Evolutionary conservation across 768 basidiomycete species (phyloP), one percentile per base, ranked within the genome.

Genomic region (Suillus weaverae): DNA sequence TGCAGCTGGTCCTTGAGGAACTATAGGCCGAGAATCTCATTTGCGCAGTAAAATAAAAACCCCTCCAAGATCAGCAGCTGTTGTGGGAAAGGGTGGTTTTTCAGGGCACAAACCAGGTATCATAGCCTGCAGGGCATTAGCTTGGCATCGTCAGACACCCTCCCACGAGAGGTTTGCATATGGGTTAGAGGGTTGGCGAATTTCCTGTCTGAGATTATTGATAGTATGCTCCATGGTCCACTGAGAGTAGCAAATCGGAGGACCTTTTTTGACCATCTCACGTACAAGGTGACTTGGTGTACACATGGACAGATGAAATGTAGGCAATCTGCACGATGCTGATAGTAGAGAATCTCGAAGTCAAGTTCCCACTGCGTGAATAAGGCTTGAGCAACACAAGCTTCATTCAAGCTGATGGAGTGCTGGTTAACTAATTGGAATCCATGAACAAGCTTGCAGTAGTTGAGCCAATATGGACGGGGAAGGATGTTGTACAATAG

Each of bases 191-290:
- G 26, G 26, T 44, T 73, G 72, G 8, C 62, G 33, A 14, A 74
- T 69, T 43, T 75, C 71, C 50, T 62, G 38, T 4, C 74, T 74
- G 51, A 76, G 68, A 30, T 68, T 72, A 0, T 74, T 67, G 20
- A 75, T 71, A 1, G 70, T 69, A 3, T 57, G 61, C 55, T 76
- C 75, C 59, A 78, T 66, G 0, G 69, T 70, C 71, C 72, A 78
- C 51, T 77, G 75, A 11, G 74, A 53, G 39, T 69, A 70, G 14
- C 62, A 66, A n/a, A 63, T 64, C 3, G 64, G 61, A 0, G 74
- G 74, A 1, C 77, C 74, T 20, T 68, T 62, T 3, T 70, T 64
- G 14, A 62, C 20, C 13, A 64, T 69, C 60, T 78, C 71, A 3
- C 0, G 72, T 70, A 62, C 67, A 30, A 73, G 9, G 65, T 78